A percentile compares a stretch with the other conserved stretches of the same genome.
phyloP scores from a whole-genome alignment of 805 yeast genomes.

The Pichia heedii region DNA sequence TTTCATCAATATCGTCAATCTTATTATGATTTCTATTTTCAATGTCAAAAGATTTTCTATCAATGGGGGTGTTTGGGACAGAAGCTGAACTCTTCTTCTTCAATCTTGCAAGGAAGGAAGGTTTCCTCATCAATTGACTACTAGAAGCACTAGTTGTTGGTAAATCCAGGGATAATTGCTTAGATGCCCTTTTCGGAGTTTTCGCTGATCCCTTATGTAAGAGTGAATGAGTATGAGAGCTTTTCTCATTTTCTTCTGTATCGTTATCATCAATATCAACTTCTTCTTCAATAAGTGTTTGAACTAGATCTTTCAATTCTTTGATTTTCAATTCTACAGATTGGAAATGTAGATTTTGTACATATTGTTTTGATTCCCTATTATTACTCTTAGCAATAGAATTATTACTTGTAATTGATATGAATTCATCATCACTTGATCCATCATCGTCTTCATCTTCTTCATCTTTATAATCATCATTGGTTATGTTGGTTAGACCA shows the following conservation, averaged over 20 bases:
- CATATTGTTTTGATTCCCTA: background rate
- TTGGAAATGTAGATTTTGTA: conserved; percentile 2
- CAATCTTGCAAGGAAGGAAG: conserved; percentile 6
- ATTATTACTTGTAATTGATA: background rate
- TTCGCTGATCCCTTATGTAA: background rate
- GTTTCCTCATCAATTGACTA: background rate
- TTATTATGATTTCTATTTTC: background rate
- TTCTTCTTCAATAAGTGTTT: background rate
- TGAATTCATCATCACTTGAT: background rate
- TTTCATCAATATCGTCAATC: background rate
- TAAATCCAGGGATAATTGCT: background rate
- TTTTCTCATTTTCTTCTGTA: background rate
- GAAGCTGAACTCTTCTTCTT: conserved; percentile 1
- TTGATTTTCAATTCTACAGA: background rate
- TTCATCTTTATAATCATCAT: background rate
- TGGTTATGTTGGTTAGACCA: no score
- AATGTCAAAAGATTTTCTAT: background rate
- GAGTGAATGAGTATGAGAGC: background rate
- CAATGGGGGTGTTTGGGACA: background rate
- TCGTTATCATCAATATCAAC: background rate
- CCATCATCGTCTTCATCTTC: background rate
- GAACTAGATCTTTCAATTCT: background rate
- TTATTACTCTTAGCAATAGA: background rate
- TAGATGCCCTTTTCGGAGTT: background rate
- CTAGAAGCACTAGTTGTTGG: background rate